These are phyloP conservation scores for Globisporangium mamillatum DNA, from an alignment of 352 stramenopile species.

Conservation along the genomic window DNA sequence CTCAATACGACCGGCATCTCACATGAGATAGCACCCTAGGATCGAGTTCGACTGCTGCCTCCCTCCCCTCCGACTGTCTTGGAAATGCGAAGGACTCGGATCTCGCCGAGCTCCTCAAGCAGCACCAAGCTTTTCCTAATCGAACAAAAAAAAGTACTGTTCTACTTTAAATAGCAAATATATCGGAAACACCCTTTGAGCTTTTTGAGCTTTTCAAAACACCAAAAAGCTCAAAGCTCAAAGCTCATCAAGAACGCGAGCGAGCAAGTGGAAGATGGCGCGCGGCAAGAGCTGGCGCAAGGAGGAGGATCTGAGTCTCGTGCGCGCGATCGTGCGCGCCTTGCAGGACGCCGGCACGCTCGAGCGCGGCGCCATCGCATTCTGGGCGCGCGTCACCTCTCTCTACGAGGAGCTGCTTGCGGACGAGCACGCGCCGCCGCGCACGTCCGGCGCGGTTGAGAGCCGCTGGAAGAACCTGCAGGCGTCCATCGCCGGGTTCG, in stretches of 20 bases:
- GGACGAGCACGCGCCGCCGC: conserved; percentile 8
- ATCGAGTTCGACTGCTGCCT: too few species aligned
- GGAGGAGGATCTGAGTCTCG: conserved; percentile 20
- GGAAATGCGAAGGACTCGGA: too few species aligned
- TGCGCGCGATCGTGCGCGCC: conserved; percentile 10
- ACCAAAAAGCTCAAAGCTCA: background rate
- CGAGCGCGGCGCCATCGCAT: background rate
- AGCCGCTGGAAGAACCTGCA: conserved; percentile 17
- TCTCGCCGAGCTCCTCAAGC: too few species aligned
- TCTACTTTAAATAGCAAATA: too few species aligned
- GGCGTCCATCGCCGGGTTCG: conserved; percentile 1
- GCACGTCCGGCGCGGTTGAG: conserved; percentile 10
- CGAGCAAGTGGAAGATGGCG: conserved; percentile 4
- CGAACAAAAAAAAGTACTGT: too few species aligned
- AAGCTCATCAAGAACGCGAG: background rate
- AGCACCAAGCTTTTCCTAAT: too few species aligned
- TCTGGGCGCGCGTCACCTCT: conserved; percentile 11
- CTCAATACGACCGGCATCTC: background rate
- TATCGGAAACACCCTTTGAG: too few species aligned
- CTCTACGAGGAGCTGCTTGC: conserved; percentile 8
- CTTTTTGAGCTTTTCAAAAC: background rate
- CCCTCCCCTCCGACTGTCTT: too few species aligned
- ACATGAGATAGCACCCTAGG: too few species aligned
- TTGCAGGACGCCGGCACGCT: background rate
- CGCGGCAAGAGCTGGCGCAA: conserved; percentile 21